Evolutionary conservation across 2,329 filamentous ascomycete species (phyloP), one percentile per base, ranked within the genome.

Genomic region (Xylariaceae sp.): DNA sequence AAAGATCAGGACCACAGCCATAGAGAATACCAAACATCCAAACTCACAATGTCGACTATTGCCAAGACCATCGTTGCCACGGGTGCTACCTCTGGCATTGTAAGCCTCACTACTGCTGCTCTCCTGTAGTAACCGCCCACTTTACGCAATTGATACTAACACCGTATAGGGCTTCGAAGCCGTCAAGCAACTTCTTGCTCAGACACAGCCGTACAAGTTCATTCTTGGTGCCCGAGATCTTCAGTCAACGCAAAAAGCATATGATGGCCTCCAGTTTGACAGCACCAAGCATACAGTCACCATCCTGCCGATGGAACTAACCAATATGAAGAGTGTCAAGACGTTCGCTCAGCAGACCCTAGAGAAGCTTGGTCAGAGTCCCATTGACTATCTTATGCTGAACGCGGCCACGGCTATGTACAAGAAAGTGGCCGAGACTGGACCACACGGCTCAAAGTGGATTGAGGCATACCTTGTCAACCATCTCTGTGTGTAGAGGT

Each of bases 391-490:
- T 50, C 58, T 83, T 4, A 36, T 82, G 13, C 66, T 82, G 21
- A 82, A 81, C 51, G 80, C 80, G 0, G 80, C 61, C 11, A 70
- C 76, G n/a, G 67, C 61, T 23, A 72, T 71, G n/a, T 53, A 53
- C 0, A 73, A 73, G n/a, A 58, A 58, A 0, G 68, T 73, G 0
- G 66, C 72, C 8, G 64, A 68, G 10, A 68, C 71, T 7, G 71
- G 72, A 0, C 70, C 73, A 0, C 58, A 73, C 45, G 75, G 75
- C 2, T 77, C 74, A 1, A 75, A 75, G 60, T 82, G 80, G 80
- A 78, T 75, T 60, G 77, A 82, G 64, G 32, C 72, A 0, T 73
- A 77, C 24, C 65, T 82, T 13, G 79, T 83, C 16, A 83, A 83
- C 55, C 78, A 81, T 50, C 69, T 82, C 7, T 76, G 79, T 81